phyloP scores from a whole-genome alignment of 1,284 basidiomycete species.

The Fomitopsis palustris region DNA sequence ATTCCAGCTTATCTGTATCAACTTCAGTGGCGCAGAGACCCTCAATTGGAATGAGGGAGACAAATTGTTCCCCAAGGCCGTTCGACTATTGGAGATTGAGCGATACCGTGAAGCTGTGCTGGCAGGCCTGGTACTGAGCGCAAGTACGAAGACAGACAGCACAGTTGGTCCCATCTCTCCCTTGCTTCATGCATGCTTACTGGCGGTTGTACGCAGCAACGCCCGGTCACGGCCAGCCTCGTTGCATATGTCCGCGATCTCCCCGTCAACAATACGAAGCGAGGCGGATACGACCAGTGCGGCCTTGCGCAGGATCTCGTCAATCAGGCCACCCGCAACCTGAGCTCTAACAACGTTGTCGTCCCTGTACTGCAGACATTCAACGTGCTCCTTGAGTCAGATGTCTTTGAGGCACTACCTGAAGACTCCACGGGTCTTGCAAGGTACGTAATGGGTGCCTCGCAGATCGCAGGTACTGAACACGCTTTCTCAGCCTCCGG shows the following conservation, averaged over 20 bases:
- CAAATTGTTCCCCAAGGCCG: constrained; percentile 69
- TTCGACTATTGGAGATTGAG: constrained; percentile 62
- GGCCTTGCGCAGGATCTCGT: constrained; percentile 55
- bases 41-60: constrained; percentile 64
- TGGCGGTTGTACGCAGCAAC: constrained; percentile 49
- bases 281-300: constrained; percentile 40
- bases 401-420: constrained; percentile 46
- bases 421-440: constrained; percentile 42
- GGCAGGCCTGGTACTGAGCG: constrained; percentile 71
- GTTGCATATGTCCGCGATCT: constrained; percentile 53
- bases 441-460: constrained; percentile 37
- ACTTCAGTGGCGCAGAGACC: constrained; percentile 30
- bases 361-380: constrained; percentile 78
- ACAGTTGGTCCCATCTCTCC: constrained; percentile 50
- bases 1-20: background rate
- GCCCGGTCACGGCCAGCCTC: constrained; percentile 59
- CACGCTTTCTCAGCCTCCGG: constrained; percentile 31
- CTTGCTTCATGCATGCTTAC: background rate
- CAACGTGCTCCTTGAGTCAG: constrained; percentile 67
- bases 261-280: constrained; percentile 32
- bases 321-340: constrained; percentile 47
- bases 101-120: constrained; percentile 64
- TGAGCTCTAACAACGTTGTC: constrained; percentile 65
- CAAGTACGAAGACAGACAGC: constrained; percentile 79
- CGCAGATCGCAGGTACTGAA: background rate